A percentile compares a stretch with the other conserved stretches of the same genome.
phyloP scores from a whole-genome alignment of 352 stramenopile genomes.

The Achlya hypogyna region DNA sequence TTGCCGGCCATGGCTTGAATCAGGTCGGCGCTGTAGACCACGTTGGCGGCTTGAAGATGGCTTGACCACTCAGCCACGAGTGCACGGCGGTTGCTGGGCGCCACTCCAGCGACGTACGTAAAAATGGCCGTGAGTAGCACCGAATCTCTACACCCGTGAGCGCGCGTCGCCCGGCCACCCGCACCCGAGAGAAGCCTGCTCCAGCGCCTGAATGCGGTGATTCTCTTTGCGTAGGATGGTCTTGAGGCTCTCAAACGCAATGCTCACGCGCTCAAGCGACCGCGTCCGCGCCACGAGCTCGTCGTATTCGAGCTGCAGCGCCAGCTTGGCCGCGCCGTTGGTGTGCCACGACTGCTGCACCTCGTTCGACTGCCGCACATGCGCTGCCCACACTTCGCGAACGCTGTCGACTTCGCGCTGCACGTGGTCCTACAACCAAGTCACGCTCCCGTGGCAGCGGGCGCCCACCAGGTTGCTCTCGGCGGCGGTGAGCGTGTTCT shows the following conservation, averaged over 20 bases:
- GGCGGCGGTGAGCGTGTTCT: conserved; percentile 35
- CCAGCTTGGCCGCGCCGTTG: conserved; percentile 37
- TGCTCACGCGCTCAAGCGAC: conserved; percentile 6
- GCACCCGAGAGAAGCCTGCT: not conserved
- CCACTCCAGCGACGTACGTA: not conserved
- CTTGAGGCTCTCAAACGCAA: conserved; percentile 16
- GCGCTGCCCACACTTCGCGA: conserved; percentile 24
- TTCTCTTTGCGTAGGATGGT: conserved; percentile 1
- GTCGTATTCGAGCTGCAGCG: conserved; percentile 19
- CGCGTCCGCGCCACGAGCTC: not conserved
- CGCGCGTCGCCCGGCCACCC: not conserved
- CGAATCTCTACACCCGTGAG: not conserved
- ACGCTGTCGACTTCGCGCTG: conserved; percentile 6
- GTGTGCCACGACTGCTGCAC: conserved; percentile 35
- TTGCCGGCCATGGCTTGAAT: conserved; percentile 29
- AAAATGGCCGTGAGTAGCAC: conserved; percentile 8
- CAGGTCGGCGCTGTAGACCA: conserved; percentile 23
- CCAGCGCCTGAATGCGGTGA: not conserved
- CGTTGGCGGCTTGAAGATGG: conserved; percentile 26
- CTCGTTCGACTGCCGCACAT: conserved; percentile 31
- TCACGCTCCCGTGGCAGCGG: too few species aligned
- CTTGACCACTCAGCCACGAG: conserved; percentile 22
- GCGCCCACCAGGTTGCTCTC: conserved; percentile 39
- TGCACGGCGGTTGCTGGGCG: not conserved
- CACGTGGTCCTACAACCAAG: conserved; percentile 37